A percentile compares a stretch with the other conserved stretches of the same genome.
Evolutionary conservation across 2,329 filamentous ascomycete genomes (phyloP).

Genomic region (Juglanconis juglandina): DNA sequence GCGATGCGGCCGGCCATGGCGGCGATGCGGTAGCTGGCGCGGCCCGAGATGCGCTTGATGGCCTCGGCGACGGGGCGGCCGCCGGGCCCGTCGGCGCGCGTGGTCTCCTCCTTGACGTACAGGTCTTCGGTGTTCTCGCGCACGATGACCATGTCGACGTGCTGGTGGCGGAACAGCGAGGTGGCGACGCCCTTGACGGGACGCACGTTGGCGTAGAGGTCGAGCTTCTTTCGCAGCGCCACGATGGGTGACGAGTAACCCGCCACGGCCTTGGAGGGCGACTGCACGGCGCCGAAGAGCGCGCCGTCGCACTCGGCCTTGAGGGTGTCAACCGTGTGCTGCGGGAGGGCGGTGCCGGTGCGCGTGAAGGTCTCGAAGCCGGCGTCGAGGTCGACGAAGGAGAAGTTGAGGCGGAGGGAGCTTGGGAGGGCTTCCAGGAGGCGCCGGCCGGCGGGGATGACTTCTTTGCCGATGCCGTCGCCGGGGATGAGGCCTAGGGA

Average conservation of each 20-base stretch:
- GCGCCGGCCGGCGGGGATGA: constrained; percentile 89
- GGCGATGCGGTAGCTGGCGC: constrained; percentile 80
- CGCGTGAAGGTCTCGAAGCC: constrained; percentile 92
- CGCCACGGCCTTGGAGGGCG: constrained; percentile 81
- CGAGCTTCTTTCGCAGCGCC: constrained; percentile 88
- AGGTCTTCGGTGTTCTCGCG: constrained; percentile 98
- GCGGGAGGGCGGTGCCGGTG: constrained; percentile 83
- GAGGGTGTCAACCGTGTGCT: constrained; percentile 85
- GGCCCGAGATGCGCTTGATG: constrained; percentile 93
- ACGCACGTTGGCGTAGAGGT: constrained; percentile 95
- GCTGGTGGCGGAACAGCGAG: constrained; percentile 53
- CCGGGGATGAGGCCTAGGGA: constrained; percentile 84
- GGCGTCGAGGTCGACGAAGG: constrained; percentile 87
- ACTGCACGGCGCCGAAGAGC: constrained; percentile 93
- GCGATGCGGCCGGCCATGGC: constrained; percentile 95
- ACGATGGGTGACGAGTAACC: constrained; percentile 98
- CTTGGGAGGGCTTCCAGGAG: constrained; percentile 88
- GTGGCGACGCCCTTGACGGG: constrained; percentile 82
- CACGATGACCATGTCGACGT: constrained; percentile 90
- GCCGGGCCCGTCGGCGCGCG: constrained; percentile 65
- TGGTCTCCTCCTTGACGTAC: constrained; percentile 95
- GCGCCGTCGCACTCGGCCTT: constrained; percentile 91
- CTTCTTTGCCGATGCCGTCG: constrained; percentile 97
- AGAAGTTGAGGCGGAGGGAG: constrained; percentile 91
- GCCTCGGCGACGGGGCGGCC: constrained; percentile 86